Percentiles rank a stretch among this genome's conserved stretches.
Evolutionary conservation across 352 stramenopile genomes (phyloP).

Genomic region (Phytophthora idaei): DNA sequence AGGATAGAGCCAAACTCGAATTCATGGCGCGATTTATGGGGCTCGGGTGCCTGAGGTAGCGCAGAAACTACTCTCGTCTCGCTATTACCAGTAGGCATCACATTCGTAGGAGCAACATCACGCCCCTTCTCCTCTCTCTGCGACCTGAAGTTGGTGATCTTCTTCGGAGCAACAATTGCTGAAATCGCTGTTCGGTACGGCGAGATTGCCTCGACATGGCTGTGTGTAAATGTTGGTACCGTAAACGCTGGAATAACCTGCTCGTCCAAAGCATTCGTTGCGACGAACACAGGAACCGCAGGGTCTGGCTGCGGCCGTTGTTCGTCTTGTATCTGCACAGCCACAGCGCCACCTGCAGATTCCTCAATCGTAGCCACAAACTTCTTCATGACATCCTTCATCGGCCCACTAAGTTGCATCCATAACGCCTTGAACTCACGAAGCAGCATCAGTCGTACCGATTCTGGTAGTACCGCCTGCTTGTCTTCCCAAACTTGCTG

Average conservation of each 20-base stretch:
- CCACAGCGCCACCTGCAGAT: slow-evolving; percentile 24
- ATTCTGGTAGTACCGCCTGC: slow-evolving; percentile 34
- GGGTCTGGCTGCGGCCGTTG: slow-evolving; percentile 1
- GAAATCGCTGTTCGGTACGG: slow-evolving; percentile 44
- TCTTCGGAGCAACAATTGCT: slow-evolving; percentile 27
- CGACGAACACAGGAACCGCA: slow-evolving; percentile 4
- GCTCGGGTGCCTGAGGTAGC: background rate
- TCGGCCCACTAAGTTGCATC: slow-evolving; percentile 47
- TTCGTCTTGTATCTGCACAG: slow-evolving; percentile 13
- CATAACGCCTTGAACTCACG: slow-evolving; percentile 56
- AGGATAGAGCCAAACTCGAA: slow-evolving; percentile 44
- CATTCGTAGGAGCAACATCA: background rate
- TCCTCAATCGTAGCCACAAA: slow-evolving; percentile 36
- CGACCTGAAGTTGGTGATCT: background rate
- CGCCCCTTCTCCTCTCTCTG: slow-evolving; percentile 1
- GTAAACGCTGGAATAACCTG: slow-evolving; percentile 31
- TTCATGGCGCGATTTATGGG: slow-evolving; percentile 20
- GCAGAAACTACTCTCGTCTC: slow-evolving; percentile 12
- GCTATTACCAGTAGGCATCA: background rate
- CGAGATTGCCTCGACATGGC: slow-evolving; percentile 14
- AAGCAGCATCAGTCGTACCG: slow-evolving; percentile 44
- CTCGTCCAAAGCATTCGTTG: slow-evolving; percentile 23
- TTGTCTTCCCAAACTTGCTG: slow-evolving; percentile 59
- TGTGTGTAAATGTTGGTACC: slow-evolving; percentile 22
- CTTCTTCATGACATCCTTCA: slow-evolving; percentile 58